Percentiles rank a stretch among this genome's conserved stretches.
Conservation (phyloP, 495 filamentous ascomycete species). For the Tuber brumale region DNA sequence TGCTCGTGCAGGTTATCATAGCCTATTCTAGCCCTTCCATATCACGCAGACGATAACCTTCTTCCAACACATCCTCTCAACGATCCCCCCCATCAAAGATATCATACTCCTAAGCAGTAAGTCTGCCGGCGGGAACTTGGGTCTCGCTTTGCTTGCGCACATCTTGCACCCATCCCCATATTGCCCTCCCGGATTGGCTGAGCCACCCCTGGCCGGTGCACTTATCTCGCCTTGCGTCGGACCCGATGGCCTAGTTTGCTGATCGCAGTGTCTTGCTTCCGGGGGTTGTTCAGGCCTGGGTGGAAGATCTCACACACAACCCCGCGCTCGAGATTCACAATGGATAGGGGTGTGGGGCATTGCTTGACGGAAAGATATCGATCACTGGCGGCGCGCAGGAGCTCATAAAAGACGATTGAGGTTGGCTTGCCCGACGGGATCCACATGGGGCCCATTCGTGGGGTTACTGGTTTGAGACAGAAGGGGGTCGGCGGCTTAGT, state of each 20-base stretch:
- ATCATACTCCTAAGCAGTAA: constrained; percentile 13
- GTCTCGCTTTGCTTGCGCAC: constrained; percentile 10
- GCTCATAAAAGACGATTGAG: constrained; percentile 7
- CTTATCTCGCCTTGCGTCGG: constrained; percentile 13
- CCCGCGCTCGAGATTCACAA: background rate
- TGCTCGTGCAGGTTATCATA: background rate
- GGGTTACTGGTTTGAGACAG: background rate
- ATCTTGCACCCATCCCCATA: constrained; percentile 14
- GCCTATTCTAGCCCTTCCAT: background rate
- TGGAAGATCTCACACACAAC: background rate
- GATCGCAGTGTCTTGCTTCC: background rate
- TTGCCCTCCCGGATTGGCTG: background rate
- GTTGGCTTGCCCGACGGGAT: background rate
- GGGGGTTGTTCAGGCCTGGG: background rate
- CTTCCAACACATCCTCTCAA: background rate
- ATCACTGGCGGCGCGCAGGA: background rate
- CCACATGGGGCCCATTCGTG: background rate
- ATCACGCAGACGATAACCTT: background rate
- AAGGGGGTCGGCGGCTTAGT: background rate
- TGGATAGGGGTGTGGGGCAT: background rate
- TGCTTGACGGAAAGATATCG: background rate
- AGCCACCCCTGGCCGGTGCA: background rate
- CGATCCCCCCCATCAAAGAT: background rate
- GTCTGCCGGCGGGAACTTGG: constrained; percentile 9
- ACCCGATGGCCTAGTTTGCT: background rate